Base-by-base conservation (phyloP, 176 grass and related monocot genomes). In the Ensete ventricosum region DNA sequence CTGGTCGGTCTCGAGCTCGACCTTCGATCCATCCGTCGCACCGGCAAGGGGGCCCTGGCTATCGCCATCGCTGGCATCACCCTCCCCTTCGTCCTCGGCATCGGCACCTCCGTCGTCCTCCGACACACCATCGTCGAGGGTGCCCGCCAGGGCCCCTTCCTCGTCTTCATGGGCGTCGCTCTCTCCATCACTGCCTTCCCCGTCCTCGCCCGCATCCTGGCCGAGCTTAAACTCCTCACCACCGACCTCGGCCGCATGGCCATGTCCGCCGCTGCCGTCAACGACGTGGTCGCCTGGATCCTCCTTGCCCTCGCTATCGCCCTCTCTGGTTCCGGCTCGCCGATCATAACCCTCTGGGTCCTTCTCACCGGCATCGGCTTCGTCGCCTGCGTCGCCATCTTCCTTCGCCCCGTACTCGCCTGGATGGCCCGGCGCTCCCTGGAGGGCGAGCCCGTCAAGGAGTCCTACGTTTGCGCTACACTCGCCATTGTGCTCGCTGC, bases 401-500 rank as follows among this genome's bases (percentile, higher is more conserved):
- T 68, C 65, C 65, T 68, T 11, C 65, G 65, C 14, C 65, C 65
- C 4, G 65, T 16, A 22, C 65, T 68, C 25, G 65, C 65, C 4
- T 68, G 65, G 65, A 68, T 68, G 65, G 65, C 65, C 65, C 27
- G 24, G 24, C 65, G 65, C 65, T 49, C 27, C 3, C 65, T 3
- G 2, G 65, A 68, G 9, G 65, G 65, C 65, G 65, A 68, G 65
- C 65, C 65, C 14, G 65, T 68, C 1, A 68, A 68, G 65, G 60
- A 64, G 60, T 8, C 60, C 7, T 64, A 64, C 20, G 11, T 64
- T 2, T 64, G 60, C 17, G 20, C 60, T 22, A 24, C 60, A 10
- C 60, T 64, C 8, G n/a, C 60, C 60, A 22, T 22, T 22, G 60
- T 64, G 20, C 60, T 64, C 1, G 60, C 60, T 8, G 60, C 34